phyloP scores from a whole-genome alignment of 2,329 filamentous ascomycete genomes.

The Fusarium sp. region DNA sequence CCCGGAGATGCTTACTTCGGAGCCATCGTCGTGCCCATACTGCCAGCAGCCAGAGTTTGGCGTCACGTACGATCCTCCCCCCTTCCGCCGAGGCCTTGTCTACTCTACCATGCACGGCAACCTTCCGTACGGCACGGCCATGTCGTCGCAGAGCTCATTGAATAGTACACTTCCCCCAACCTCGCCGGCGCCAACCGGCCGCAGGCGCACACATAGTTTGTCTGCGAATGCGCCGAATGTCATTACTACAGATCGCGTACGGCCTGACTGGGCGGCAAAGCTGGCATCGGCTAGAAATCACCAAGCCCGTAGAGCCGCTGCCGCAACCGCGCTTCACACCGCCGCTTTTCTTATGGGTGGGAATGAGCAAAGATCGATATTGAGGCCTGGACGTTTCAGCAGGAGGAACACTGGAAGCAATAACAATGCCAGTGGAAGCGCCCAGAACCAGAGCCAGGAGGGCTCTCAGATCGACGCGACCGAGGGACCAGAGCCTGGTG shows the following conservation, averaged over 20 bases:
- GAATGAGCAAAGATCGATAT: conserved; percentile 61
- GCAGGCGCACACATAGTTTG: conserved; percentile 69
- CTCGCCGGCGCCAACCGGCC: conserved; percentile 51
- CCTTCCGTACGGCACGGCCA: conserved; percentile 69
- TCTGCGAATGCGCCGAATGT: conserved; percentile 88
- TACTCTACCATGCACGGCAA: conserved; percentile 67
- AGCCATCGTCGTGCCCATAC: conserved; percentile 92
- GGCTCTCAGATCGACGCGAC: conserved; percentile 10
- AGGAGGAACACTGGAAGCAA: conserved; percentile 63
- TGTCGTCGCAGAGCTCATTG: conserved; percentile 88
- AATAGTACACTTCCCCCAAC: conserved; percentile 66
- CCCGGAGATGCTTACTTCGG: conserved; percentile 81
- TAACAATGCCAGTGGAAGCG: conserved; percentile 45
- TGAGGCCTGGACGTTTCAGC: conserved; percentile 64
- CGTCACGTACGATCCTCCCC: conserved; percentile 91
- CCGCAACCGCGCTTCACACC: conserved; percentile 93
- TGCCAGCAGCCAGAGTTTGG: conserved; percentile 96
- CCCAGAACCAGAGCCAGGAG: conserved; percentile 41
- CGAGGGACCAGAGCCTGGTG: conserved; percentile 43
- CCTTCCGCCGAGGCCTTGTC: conserved; percentile 85
- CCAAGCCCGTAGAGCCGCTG: conserved; percentile 86
- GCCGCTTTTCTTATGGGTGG: conserved; percentile 91
- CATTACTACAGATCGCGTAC: conserved; percentile 90
- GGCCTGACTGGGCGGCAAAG: conserved; percentile 95
- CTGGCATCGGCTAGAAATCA: conserved; percentile 86